Percentiles rank a stretch among this genome's conserved stretches.
Evolutionary conservation across 371 early-diverging fungal species (phyloP).

Genomic region (Mucor sp.): DNA sequence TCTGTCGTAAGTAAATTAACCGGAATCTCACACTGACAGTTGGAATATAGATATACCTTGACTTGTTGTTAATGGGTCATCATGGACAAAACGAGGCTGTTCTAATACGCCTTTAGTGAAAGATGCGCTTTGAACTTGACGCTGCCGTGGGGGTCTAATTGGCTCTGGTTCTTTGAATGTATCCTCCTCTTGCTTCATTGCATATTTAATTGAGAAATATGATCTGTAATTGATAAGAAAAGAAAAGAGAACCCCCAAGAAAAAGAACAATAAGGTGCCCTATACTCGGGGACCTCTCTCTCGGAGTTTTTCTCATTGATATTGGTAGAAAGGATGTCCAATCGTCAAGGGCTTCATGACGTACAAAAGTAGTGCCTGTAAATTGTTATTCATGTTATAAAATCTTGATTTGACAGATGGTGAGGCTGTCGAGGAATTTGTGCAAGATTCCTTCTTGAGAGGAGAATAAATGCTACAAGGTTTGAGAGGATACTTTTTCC

Average conservation of each 20-base stretch:
- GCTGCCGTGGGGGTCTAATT: not conserved
- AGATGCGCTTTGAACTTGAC: not conserved
- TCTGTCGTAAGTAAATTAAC: not conserved
- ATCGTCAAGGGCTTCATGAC: no score
- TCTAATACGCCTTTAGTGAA: slow-evolving; percentile 1
- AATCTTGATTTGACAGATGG: no score
- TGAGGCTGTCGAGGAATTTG: no score
- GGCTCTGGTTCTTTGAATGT: not conserved
- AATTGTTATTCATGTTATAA: no score
- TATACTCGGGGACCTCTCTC: not conserved
- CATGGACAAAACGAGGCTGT: not conserved
- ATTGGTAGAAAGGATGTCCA: not conserved
- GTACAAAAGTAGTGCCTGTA: no score
- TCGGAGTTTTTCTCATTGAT: not conserved
- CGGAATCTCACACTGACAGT: no score
- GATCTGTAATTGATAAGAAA: not conserved
- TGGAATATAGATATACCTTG: not conserved
- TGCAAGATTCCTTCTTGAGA: no score
- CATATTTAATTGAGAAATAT: not conserved
- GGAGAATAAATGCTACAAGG: no score
- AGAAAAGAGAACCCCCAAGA: not conserved
- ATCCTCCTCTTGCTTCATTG: not conserved
- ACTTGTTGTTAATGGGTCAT: not conserved
- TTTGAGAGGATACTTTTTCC: no score
- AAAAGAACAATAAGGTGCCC: not conserved